Evolutionary conservation across 495 filamentous ascomycete species (phyloP).

Genomic region (Collariella sp.): DNA sequence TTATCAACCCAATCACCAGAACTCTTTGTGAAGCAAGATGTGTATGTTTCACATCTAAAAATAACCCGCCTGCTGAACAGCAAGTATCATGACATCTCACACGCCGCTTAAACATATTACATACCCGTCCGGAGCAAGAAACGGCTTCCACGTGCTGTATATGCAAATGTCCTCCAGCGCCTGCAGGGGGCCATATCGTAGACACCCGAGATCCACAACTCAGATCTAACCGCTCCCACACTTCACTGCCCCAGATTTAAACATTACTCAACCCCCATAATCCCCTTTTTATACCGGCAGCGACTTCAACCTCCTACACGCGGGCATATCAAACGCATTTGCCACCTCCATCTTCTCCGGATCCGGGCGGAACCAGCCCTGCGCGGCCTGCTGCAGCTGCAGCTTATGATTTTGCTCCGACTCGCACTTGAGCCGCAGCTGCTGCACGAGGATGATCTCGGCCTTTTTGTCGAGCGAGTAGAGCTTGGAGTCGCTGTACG

Average conservation of each 20-base stretch:
- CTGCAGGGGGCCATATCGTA: not conserved
- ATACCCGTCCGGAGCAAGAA: too few species aligned
- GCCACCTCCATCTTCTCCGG: slow-evolving; percentile 58
- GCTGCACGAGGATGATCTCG: slow-evolving; percentile 60
- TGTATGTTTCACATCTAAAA: too few species aligned
- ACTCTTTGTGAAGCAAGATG: too few species aligned
- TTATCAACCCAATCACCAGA: too few species aligned
- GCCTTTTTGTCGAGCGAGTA: slow-evolving; percentile 65
- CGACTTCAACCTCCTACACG: slow-evolving; percentile 32
- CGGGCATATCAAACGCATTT: slow-evolving; percentile 29
- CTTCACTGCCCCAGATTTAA: not conserved
- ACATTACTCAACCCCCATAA: not conserved
- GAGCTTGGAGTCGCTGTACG: slow-evolving; percentile 57
- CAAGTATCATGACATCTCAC: too few species aligned
- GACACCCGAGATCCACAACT: not conserved
- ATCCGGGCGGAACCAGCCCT: slow-evolving; percentile 83
- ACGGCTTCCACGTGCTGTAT: not conserved
- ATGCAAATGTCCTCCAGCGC: slow-evolving; percentile 9
- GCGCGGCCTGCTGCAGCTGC: slow-evolving; percentile 65
- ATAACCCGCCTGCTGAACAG: too few species aligned
- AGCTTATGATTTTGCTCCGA: slow-evolving; percentile 54
- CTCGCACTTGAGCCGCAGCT: slow-evolving; percentile 62
- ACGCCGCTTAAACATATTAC: too few species aligned
- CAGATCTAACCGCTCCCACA: not conserved
- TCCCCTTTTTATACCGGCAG: not conserved